Conservation (phyloP, 805 yeast genomes). For the Hanseniaspora vineae region DNA sequence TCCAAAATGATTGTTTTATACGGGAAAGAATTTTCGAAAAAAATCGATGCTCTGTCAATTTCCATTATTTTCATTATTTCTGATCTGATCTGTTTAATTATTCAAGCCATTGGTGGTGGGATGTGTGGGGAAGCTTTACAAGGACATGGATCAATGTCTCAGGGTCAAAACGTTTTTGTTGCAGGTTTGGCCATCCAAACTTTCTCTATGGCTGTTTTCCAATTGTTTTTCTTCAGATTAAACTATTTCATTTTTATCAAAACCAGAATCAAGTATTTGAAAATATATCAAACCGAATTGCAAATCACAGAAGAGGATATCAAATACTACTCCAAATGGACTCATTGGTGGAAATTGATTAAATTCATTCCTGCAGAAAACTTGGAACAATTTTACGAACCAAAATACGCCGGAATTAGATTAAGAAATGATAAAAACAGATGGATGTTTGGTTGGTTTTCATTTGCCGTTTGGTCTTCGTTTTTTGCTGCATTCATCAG, state of each 20-base stretch:
- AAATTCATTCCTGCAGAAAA: slow-evolving; percentile 1
- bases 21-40: slow-evolving; percentile 35
- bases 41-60: slow-evolving; percentile 1
- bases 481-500: slow-evolving; percentile 47
- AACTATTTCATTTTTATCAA: slow-evolving; percentile 26
- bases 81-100: slow-evolving; percentile 48
- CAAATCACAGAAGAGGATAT: neutral
- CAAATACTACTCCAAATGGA: neutral
- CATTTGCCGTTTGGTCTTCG: slow-evolving; percentile 32
- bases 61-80: slow-evolving; percentile 51
- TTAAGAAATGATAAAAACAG: slow-evolving; percentile 8
- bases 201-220: slow-evolving; percentile 48
- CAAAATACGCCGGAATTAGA: slow-evolving; percentile 26
- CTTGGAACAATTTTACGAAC: slow-evolving; percentile 18
- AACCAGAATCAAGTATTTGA: slow-evolving; percentile 15
- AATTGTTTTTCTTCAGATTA: slow-evolving; percentile 37
- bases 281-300: neutral
- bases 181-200: slow-evolving; percentile 75
- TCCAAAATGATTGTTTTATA: slow-evolving; percentile 54
- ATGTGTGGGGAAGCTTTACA: slow-evolving; percentile 38
- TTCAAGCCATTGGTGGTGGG: slow-evolving; percentile 75
- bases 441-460: slow-evolving; percentile 29
- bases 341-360: slow-evolving; percentile 3
- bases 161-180: slow-evolving; percentile 36
- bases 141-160: slow-evolving; percentile 10